A percentile compares a stretch with the other conserved stretches of the same genome.
Evolutionary conservation across 257 asterid genomes (phyloP).

Genomic region (Capsicum baccatum): DNA sequence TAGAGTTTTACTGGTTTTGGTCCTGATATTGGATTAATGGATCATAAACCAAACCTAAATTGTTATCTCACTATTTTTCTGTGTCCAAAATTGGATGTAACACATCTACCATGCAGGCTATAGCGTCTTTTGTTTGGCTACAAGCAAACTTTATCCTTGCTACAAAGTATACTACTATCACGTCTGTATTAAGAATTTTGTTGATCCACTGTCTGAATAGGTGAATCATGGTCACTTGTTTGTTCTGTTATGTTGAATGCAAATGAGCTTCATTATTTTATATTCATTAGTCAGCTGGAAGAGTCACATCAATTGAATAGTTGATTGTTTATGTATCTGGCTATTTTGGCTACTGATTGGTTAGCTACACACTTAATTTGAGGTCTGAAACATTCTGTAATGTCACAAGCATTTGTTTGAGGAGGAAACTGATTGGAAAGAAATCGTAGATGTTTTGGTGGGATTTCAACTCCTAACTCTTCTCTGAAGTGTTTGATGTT

Average conservation of each 20-base stretch:
- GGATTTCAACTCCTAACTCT: no score
- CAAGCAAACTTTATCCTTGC: neutral
- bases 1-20: constrained; percentile 8
- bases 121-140: constrained; percentile 18
- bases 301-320: neutral
- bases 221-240: constrained; percentile 19
- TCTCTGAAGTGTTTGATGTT: no score
- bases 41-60: constrained; percentile 5
- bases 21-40: neutral
- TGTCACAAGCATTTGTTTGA: neutral
- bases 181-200: neutral
- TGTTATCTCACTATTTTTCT: neutral
- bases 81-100: neutral
- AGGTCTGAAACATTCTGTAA: neutral
- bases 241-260: neutral
- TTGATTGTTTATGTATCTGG: constrained; percentile 11
- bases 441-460: no score
- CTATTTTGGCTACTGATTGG: neutral
- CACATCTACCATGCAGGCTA: constrained; percentile 20
- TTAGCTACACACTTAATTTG: constrained; percentile 9
- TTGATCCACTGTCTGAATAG: neutral
- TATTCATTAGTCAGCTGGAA: constrained; percentile 14
- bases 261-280: neutral
- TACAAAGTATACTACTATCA: neutral
- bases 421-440: no score